These are phyloP conservation scores for Leccinum subgranulosum DNA, from an alignment of 768 basidiomycete genomes.

Conservation along the genomic window DNA sequence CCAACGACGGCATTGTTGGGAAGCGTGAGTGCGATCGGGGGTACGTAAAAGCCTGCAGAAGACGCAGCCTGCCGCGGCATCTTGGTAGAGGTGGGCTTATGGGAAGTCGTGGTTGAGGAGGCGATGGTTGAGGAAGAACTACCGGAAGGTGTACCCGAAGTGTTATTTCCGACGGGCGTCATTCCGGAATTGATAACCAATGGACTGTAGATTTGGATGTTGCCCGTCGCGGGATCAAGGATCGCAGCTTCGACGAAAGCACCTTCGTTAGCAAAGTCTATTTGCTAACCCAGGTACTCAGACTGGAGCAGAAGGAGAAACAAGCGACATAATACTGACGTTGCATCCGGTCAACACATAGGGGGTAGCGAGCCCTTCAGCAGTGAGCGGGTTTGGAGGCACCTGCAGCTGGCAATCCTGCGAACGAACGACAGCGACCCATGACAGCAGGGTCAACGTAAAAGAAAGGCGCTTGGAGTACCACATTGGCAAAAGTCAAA, in stretches of 20 bases:
- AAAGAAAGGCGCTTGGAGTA: slow-evolving; percentile 5
- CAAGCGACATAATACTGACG: slow-evolving; percentile 4
- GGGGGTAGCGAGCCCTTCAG: slow-evolving; percentile 26
- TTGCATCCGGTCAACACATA: slow-evolving; percentile 28
- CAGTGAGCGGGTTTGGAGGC: slow-evolving; percentile 21
- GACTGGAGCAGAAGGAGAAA: background rate
- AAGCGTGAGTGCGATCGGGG: slow-evolving; percentile 22
- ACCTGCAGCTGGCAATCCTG: slow-evolving; percentile 24
- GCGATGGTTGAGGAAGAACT: background rate
- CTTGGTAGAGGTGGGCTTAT: background rate
- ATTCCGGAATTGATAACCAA: slow-evolving; percentile 31
- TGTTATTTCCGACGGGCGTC: slow-evolving; percentile 11
- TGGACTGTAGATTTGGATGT: slow-evolving; percentile 26
- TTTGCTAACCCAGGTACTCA: slow-evolving; percentile 16
- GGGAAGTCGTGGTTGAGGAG: background rate
- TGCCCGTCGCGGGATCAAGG: slow-evolving; percentile 27
- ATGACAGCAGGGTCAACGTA: slow-evolving; percentile 14
- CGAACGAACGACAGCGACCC: slow-evolving; percentile 12
- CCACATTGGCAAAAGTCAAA: slow-evolving; percentile 11
- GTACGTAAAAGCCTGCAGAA: slow-evolving; percentile 19
- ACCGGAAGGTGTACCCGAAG: background rate
- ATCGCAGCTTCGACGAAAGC: slow-evolving; percentile 29
- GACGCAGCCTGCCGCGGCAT: slow-evolving; percentile 9
- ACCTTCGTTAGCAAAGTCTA: slow-evolving; percentile 25
- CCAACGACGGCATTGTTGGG: slow-evolving; percentile 24